Evolutionary conservation across 768 basidiomycete genomes (phyloP).

Genomic region (Antrodiella citrinella): DNA sequence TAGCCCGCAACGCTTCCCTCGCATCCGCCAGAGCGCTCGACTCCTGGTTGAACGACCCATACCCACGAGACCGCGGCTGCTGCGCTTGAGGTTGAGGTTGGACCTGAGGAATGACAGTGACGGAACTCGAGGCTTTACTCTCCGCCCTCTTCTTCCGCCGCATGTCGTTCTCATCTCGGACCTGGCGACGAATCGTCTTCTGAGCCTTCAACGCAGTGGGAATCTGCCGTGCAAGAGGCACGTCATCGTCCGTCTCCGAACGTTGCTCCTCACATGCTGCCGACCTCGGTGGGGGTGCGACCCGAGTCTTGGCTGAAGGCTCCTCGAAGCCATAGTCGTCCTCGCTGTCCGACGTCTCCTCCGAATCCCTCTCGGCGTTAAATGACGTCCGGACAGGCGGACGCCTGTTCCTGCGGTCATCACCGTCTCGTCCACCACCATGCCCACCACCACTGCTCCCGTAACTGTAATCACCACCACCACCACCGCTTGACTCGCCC

Average conservation of each 20-base stretch:
- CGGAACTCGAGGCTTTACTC: slow-evolving; percentile 1
- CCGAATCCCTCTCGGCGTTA: slow-evolving; percentile 19
- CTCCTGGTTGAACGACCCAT: neutral
- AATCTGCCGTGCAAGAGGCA: slow-evolving; percentile 76
- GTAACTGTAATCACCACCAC: slow-evolving; percentile 12
- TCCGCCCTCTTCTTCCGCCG: slow-evolving; percentile 29
- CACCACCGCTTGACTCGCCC: slow-evolving; percentile 9
- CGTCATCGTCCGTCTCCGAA: slow-evolving; percentile 50
- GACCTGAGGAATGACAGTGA: neutral
- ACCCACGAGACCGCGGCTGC: neutral
- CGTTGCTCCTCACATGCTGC: neutral
- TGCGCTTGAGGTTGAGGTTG: no score
- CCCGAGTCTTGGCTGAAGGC: neutral
- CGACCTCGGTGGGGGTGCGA: neutral
- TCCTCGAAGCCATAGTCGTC: slow-evolving; percentile 36
- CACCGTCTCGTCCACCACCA: slow-evolving; percentile 22
- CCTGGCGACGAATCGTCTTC: slow-evolving; percentile 65
- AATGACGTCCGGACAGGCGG: slow-evolving; percentile 19
- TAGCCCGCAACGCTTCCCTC: neutral
- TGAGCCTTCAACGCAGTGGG: slow-evolving; percentile 81
- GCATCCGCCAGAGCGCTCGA: neutral
- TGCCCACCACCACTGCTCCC: slow-evolving; percentile 16
- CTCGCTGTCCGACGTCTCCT: slow-evolving; percentile 34
- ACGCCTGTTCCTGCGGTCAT: slow-evolving; percentile 29
- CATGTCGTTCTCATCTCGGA: slow-evolving; percentile 58